phyloP scores from a whole-genome alignment of 163 green algal species.

The Chlamydomonas reinhardtii region DNA sequence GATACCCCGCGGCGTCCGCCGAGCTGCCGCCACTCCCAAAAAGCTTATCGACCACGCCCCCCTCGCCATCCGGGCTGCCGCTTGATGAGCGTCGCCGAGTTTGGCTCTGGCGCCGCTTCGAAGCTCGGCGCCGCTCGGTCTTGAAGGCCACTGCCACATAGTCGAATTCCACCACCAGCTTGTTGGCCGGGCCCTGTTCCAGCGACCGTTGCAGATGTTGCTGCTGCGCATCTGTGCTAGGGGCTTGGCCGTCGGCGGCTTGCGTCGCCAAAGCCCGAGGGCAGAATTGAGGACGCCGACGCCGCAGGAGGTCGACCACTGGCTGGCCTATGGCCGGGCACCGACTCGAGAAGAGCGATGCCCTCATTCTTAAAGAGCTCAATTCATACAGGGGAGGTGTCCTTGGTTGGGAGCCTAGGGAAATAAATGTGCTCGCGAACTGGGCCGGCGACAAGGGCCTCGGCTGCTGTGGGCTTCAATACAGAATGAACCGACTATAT shows the following conservation, averaged over 20 bases:
- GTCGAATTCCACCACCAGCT: constrained; percentile 33
- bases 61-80: not conserved
- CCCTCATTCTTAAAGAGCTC: not conserved
- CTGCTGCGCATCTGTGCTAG: not conserved
- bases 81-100: not conserved
- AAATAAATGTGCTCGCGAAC: too few species aligned
- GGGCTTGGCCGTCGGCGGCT: not conserved
- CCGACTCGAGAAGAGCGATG: not conserved
- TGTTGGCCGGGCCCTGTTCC: constrained; percentile 5
- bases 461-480: too few species aligned
- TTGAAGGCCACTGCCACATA: constrained; percentile 48
- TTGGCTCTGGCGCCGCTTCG: not conserved
- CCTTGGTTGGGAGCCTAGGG: too few species aligned
- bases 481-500: too few species aligned
- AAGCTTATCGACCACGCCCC: not conserved
- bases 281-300: not conserved
- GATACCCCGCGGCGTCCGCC: not conserved
- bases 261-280: too few species aligned
- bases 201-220: constrained; percentile 20
- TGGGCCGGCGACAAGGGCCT: too few species aligned
- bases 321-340: not conserved
- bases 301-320: too few species aligned
- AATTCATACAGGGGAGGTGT: too few species aligned
- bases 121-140: not conserved
- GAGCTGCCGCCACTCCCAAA: not conserved